Conservation (phyloP, 352 stramenopile genomes). For the Pythium phragmiticola region DNA sequence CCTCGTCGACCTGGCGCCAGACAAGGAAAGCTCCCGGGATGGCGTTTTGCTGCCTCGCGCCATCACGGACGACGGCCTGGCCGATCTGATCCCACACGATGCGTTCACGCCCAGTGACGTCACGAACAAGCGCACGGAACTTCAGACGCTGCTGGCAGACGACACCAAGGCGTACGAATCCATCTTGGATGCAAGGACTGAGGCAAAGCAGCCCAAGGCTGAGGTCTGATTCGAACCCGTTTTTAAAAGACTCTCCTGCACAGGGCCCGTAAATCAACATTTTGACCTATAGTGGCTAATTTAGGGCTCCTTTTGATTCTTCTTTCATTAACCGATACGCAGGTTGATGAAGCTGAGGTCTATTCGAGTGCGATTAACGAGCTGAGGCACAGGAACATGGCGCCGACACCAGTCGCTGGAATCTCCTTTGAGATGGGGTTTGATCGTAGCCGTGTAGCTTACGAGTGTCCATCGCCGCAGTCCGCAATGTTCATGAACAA, state of each 20-base stretch:
- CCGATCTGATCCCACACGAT: conserved; percentile 16
- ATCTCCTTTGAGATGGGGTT: too few relatives aligned
- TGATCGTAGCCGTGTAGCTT: too few relatives aligned
- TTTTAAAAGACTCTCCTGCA: not conserved
- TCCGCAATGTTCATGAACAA: too few relatives aligned
- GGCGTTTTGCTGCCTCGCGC: conserved; percentile 10
- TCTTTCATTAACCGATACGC: not conserved
- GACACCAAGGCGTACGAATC: conserved; percentile 25
- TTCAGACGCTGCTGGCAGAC: conserved; percentile 18
- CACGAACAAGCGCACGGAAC: conserved; percentile 21
- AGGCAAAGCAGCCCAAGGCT: not conserved
- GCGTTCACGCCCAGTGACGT: conserved; percentile 16
- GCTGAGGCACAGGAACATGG: too few relatives aligned
- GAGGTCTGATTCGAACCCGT: conserved; percentile 8
- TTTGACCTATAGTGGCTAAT: too few relatives aligned
- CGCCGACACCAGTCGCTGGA: too few relatives aligned
- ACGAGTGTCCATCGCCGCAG: too few relatives aligned
- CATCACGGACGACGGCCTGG: conserved; percentile 15
- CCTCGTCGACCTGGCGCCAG: not conserved
- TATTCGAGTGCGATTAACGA: too few relatives aligned
- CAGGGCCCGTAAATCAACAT: too few relatives aligned
- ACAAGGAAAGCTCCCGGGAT: not conserved
- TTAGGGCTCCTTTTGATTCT: not conserved
- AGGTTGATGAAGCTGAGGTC: too few relatives aligned
- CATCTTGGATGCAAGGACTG: conserved; percentile 16